Conservation (phyloP, 768 basidiomycete genomes). For the Termitomyces sp. region DNA sequence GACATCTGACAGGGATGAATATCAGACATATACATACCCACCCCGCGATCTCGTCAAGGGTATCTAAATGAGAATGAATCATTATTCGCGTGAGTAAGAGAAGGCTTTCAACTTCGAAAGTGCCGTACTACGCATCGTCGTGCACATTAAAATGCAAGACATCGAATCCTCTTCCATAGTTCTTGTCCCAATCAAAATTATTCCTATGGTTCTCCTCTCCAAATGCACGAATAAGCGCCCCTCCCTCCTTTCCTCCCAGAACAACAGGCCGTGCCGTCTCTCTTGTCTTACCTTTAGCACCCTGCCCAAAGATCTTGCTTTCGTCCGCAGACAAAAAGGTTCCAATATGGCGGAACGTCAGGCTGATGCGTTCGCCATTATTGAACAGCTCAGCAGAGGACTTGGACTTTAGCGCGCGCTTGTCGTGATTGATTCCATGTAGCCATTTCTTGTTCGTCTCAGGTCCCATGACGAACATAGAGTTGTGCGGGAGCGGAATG, state of each 20-base stretch:
- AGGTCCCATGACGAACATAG: constrained; percentile 77
- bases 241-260: constrained; percentile 44
- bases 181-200: constrained; percentile 66
- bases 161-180: constrained; percentile 68
- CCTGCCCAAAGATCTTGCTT: constrained; percentile 66
- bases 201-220: constrained; percentile 70
- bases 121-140: neutral
- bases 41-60: neutral
- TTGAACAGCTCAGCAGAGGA: constrained; percentile 45
- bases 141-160: constrained; percentile 50
- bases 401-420: constrained; percentile 55
- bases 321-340: constrained; percentile 61
- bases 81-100: neutral
- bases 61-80: neutral
- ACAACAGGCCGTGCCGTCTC: constrained; percentile 54
- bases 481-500: constrained; percentile 75
- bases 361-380: constrained; percentile 66
- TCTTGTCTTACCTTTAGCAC: constrained; percentile 59
- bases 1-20: neutral
- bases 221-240: constrained; percentile 56
- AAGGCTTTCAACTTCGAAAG: neutral
- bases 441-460: constrained; percentile 73
- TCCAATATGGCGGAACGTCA: constrained; percentile 77
- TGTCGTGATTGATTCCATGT: constrained; percentile 76
- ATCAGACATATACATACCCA: neutral